Evolutionary conservation across 148 eudicot species (phyloP).

Genomic region (Chenopodium album): DNA sequence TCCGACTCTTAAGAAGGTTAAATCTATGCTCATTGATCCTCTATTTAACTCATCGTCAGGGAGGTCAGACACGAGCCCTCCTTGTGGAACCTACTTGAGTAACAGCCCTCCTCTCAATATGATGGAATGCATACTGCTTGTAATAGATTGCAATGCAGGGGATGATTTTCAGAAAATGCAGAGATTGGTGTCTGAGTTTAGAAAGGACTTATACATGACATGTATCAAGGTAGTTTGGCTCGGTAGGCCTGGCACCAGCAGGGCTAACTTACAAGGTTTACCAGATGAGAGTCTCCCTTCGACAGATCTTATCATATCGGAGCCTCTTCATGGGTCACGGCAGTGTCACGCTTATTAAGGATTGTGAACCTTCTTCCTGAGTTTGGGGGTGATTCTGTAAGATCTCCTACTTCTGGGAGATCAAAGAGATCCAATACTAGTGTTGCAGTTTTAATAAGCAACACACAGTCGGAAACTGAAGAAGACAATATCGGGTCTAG

Average conservation of each 20-base stretch:
- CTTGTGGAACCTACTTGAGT: slow-evolving; percentile 23
- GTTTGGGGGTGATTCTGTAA: slow-evolving; percentile 44
- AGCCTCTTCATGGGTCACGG: slow-evolving; percentile 91
- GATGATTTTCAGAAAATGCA: slow-evolving; percentile 44
- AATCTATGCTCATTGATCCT: slow-evolving; percentile 29
- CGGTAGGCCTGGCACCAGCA: slow-evolving; percentile 42
- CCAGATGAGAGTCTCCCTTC: slow-evolving; percentile 50
- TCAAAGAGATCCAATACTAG: background rate
- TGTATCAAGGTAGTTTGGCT: slow-evolving; percentile 67
- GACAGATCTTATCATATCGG: slow-evolving; percentile 50
- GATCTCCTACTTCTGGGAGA: background rate
- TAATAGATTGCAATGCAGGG: slow-evolving; percentile 65
- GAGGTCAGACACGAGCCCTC: slow-evolving; percentile 33
- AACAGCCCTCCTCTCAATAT: slow-evolving; percentile 35
- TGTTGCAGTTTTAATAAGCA: background rate
- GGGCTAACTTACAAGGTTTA: slow-evolving; percentile 40
- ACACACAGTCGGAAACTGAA: slow-evolving; percentile 1
- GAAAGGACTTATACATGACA: slow-evolving; percentile 41
- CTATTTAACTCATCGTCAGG: slow-evolving; percentile 36
- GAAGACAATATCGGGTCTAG: slow-evolving; percentile 6
- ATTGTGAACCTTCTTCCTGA: slow-evolving; percentile 65
- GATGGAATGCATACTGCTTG: slow-evolving; percentile 45
- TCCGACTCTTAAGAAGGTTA: slow-evolving; percentile 41
- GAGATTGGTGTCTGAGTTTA: slow-evolving; percentile 58
- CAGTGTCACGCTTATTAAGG: slow-evolving; percentile 42